Conservation (phyloP, 768 basidiomycete genomes). For the Fibroporia radiculosa region DNA sequence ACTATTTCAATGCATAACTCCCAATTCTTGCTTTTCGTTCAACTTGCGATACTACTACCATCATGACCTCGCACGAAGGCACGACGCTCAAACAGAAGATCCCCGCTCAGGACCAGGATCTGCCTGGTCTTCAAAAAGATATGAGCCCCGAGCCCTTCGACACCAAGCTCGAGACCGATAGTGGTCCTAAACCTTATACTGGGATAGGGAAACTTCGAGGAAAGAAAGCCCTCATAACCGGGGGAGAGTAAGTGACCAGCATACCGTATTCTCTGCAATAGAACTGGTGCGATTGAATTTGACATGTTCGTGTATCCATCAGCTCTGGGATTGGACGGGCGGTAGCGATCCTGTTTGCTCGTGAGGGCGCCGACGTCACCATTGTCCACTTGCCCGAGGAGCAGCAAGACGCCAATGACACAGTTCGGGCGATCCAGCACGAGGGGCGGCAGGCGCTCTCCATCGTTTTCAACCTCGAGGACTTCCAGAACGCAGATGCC, state of each 20-base stretch:
- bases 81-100: constrained; percentile 20
- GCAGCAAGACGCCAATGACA: constrained; percentile 43
- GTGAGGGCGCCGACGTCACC: constrained; percentile 46
- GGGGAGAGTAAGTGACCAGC: constrained; percentile 13
- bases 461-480: constrained; percentile 36
- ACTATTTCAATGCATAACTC: too few species aligned
- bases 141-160: constrained; percentile 36
- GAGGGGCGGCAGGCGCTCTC: constrained; percentile 29
- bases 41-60: too few species aligned
- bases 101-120: constrained; percentile 33
- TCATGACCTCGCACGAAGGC: constrained; percentile 12
- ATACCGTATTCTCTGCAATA: neutral
- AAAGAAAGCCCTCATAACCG: constrained; percentile 18
- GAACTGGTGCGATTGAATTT: neutral
- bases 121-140: constrained; percentile 43
- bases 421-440: constrained; percentile 39
- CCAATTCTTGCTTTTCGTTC: too few species aligned
- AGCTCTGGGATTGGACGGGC: constrained; percentile 45
- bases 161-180: constrained; percentile 40
- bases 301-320: neutral
- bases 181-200: constrained; percentile 41
- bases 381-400: constrained; percentile 50
- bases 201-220: constrained; percentile 36
- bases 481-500: constrained; percentile 27
- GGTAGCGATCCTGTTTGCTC: constrained; percentile 42